A percentile compares a stretch with the other conserved stretches of the same genome.
These are phyloP conservation scores for Cladosporium cucumerinum DNA, from an alignment of 2,329 filamentous ascomycete species.

Conservation along the genomic window DNA sequence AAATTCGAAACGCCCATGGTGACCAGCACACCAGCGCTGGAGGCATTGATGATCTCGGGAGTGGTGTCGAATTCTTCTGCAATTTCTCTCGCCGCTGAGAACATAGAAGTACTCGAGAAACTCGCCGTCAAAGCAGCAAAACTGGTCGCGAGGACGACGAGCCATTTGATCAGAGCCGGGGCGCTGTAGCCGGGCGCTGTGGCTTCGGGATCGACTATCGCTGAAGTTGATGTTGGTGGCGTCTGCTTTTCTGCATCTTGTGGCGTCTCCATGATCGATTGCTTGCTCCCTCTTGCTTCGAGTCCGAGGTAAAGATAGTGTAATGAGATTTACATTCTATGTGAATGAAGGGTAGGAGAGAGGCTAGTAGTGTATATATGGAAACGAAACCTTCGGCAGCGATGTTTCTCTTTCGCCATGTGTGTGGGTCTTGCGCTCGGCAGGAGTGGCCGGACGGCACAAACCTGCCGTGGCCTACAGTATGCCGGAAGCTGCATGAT, in stretches of 20 bases:
- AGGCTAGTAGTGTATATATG: not conserved
- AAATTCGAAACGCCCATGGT: constrained; percentile 67
- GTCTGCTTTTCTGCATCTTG: constrained; percentile 18
- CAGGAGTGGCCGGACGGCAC: not conserved
- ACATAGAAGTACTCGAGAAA: constrained; percentile 66
- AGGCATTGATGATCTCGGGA: constrained; percentile 65
- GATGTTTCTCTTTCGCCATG: not conserved
- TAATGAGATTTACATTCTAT: not conserved
- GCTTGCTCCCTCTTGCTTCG: not conserved
- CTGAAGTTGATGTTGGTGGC: constrained; percentile 8
- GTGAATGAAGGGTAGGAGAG: not conserved
- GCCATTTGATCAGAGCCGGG: constrained; percentile 45
- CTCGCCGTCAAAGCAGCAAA: constrained; percentile 72
- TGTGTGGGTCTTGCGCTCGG: constrained; percentile 5
- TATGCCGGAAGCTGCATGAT: not conserved
- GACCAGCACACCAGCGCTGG: constrained; percentile 66
- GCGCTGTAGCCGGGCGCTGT: constrained; percentile 21
- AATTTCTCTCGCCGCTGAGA: constrained; percentile 69
- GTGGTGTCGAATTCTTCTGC: constrained; percentile 61
- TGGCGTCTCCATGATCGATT: constrained; percentile 3
- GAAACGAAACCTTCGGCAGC: not conserved
- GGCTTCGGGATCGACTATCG: constrained; percentile 16
- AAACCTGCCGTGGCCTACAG: not conserved
- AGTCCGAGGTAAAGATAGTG: not conserved
- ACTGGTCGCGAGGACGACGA: constrained; percentile 65